Base-by-base conservation (phyloP, 306 rosid genomes). In the Dryas alaskensis region DNA sequence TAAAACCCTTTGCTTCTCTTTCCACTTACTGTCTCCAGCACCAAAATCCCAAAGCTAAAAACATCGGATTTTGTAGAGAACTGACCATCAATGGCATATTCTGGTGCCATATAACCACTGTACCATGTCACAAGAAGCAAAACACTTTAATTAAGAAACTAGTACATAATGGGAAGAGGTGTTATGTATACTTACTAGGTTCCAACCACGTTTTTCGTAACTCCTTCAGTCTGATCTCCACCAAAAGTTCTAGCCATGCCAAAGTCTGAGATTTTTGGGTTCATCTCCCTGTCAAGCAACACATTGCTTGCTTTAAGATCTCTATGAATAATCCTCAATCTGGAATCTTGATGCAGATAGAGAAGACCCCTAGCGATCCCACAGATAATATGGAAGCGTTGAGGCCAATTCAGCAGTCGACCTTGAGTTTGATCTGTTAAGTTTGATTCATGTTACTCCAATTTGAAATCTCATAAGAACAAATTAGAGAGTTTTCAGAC, bases 61-160 rank as follows among this genome's bases (percentile, higher is more conserved):
- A 82, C 79, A 5, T 82, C 86, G 4, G 83, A 79, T 22, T 82
- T 88, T 4, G 81, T 25, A 10, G 92, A 87, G 79, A 85, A 87
- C 52, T 73, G 47, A 2, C 89, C 87, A 40, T 83, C 86, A 5
- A 65, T 55, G 0, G 89, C 89, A 64, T 85, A 87, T 25, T 87
- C 92, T 0, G 89, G 89, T 66, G 88, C 84, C 92, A 87, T 88
- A 19, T 88, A 85, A 2, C 92, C 89, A 65, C 88, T 79, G 44
- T 8, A 54, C n/a, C 8, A 27, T 27, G 5, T 37, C 49, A 52
- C 61, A 69, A 39, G 0, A 19, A 55, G 60, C 17, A 49, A 5
- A n/a, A 57, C 14, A 60, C 44, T 6, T 60, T 4, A 51, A 39
- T 4, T 40, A 37, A 51, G 46, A 49, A 65, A 0, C 7, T 51